Conservation (phyloP, 1,284 basidiomycete genomes). For the Cerioporus squamosus region DNA sequence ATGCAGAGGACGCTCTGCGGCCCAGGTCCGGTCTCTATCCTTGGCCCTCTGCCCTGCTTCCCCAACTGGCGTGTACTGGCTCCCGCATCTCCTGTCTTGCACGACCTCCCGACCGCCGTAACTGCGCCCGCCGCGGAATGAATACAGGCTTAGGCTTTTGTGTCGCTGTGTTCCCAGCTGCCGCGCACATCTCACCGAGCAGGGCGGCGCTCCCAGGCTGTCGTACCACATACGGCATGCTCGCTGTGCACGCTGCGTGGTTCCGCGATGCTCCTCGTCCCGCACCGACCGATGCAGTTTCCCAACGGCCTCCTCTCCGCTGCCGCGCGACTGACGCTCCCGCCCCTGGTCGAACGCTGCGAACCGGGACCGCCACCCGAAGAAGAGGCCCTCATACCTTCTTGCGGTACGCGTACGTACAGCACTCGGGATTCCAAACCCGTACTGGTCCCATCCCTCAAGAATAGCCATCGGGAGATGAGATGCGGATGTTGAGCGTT, state of each 20-base stretch:
- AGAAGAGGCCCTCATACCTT: too few relatives aligned
- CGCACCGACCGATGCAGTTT: constrained; percentile 7
- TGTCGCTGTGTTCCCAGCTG: constrained; percentile 4
- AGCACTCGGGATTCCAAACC: background rate
- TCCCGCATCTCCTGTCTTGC: background rate
- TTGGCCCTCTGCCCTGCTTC: constrained; percentile 14
- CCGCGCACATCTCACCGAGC: constrained; percentile 17
- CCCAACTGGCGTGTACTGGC: background rate
- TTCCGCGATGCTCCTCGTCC: background rate
- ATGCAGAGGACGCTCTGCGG: constrained; percentile 1
- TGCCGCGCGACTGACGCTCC: background rate
- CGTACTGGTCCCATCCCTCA: background rate
- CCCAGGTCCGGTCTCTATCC: constrained; percentile 20
- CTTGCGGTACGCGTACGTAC: constrained; percentile 3
- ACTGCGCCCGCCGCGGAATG: constrained; percentile 6
- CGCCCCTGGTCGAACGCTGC: background rate
- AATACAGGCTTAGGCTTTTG: constrained; percentile 17
- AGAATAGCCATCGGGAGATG: background rate
- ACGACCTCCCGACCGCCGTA: constrained; percentile 1
- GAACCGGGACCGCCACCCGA: constrained; percentile 5
- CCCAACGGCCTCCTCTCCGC: background rate
- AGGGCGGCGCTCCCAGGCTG: constrained; percentile 16
- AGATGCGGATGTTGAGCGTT: background rate
- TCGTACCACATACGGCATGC: constrained; percentile 9
- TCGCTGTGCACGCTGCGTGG: constrained; percentile 18